These are phyloP conservation scores for Microstegium vimineum DNA, from an alignment of 176 grass and related monocot species.

Conservation along the genomic window DNA sequence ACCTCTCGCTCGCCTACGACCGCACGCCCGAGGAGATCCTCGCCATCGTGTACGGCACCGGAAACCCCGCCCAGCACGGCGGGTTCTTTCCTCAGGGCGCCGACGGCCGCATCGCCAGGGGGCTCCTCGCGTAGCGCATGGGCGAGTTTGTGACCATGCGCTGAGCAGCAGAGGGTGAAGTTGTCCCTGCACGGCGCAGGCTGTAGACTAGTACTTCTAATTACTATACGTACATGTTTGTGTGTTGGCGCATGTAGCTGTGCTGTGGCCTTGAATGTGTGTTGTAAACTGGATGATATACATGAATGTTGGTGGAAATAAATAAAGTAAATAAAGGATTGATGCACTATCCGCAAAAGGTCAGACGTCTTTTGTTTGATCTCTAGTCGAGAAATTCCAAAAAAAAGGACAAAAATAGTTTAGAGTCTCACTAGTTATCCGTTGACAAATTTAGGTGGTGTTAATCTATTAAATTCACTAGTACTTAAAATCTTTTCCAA, in stretches of 20 bases:
- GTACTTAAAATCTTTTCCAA: no score
- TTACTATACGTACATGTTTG: background rate
- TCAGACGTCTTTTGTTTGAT: background rate
- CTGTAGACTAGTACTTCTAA: background rate
- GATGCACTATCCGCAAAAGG: background rate
- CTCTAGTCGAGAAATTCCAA: background rate
- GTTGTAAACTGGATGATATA: background rate
- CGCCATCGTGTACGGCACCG: conserved; percentile 73
- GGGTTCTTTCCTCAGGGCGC: conserved; percentile 84
- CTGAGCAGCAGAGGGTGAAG: background rate
- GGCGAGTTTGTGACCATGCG: background rate
- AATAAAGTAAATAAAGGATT: background rate
- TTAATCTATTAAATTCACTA: no score
- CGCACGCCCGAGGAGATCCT: conserved; percentile 78
- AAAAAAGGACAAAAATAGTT: background rate
- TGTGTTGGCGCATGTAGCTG: background rate
- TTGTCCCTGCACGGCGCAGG: background rate
- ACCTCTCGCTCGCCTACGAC: conserved; percentile 56
- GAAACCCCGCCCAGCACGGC: conserved; percentile 42
- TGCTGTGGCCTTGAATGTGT: background rate
- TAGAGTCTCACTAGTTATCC: no score
- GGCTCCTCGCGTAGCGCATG: background rate
- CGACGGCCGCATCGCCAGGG: conserved; percentile 54
- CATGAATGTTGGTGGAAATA: background rate
- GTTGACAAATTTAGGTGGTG: no score